Evolutionary conservation across 2,329 filamentous ascomycete genomes (phyloP).

Genomic region (Stemphylium beticola): DNA sequence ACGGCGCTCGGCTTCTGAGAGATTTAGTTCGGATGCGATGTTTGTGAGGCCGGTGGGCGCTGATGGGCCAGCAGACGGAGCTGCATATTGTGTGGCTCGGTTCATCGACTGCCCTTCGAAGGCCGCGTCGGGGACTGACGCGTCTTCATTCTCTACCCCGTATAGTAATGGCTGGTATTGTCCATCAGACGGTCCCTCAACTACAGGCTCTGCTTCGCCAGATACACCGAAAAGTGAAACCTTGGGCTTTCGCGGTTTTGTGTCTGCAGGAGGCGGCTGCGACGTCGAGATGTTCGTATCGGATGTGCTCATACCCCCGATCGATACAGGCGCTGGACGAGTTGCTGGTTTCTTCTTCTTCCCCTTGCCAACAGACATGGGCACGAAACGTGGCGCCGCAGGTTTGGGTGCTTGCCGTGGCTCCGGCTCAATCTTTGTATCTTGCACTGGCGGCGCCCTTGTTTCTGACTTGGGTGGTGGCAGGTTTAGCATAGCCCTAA

Average conservation of each 20-base stretch:
- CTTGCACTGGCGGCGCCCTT: slow-evolving; percentile 3
- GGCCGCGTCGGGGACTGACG: slow-evolving; percentile 18
- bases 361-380: slow-evolving; percentile 81
- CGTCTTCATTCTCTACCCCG: slow-evolving; percentile 28
- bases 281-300: slow-evolving; percentile 2
- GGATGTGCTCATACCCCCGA: slow-evolving; percentile 1
- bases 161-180: slow-evolving; percentile 51
- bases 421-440: slow-evolving; percentile 54
- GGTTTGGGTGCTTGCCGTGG: slow-evolving; percentile 65
- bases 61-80: slow-evolving; percentile 15
- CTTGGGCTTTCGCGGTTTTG: slow-evolving; percentile 60
- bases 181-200: slow-evolving; percentile 21
- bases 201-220: slow-evolving; percentile 44
- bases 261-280: slow-evolving; percentile 18
- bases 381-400: slow-evolving; percentile 84
- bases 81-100: slow-evolving; percentile 13
- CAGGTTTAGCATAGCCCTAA: slow-evolving; percentile 45
- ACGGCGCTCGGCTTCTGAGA: slow-evolving; percentile 76
- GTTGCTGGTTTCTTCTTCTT: slow-evolving; percentile 53
- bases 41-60: slow-evolving; percentile 65
- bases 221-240: slow-evolving; percentile 74
- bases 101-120: slow-evolving; percentile 10
- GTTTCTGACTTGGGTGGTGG: slow-evolving; percentile 35
- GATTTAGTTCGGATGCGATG: slow-evolving; percentile 78
- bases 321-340: slow-evolving; percentile 10